These are phyloP conservation scores for Aspergillus costaricaensis DNA, from an alignment of 2,329 filamentous ascomycete genomes.

Conservation along the genomic window DNA sequence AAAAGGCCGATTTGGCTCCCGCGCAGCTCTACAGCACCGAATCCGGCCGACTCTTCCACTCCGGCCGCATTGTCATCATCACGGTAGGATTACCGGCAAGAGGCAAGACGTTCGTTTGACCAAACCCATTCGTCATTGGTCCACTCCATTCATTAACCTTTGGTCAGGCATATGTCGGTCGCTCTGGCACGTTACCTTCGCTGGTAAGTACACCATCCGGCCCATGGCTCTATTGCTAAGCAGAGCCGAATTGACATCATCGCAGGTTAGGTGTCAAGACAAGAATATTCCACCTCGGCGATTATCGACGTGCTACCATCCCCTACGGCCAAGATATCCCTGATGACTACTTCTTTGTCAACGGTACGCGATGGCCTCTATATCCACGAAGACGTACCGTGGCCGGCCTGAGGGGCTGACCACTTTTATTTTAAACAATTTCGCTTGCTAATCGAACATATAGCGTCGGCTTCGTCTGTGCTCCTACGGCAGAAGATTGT, in stretches of 20 bases:
- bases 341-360: slow-evolving; percentile 96
- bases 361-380: slow-evolving; percentile 53
- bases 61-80: slow-evolving; percentile 93
- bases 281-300: slow-evolving; percentile 93
- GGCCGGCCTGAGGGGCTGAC: not conserved
- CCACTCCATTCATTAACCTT: slow-evolving; percentile 8
- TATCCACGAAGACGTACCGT: not conserved
- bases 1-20: slow-evolving; percentile 81
- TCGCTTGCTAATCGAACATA: slow-evolving; percentile 28
- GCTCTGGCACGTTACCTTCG: slow-evolving; percentile 91
- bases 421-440: not conserved
- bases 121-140: slow-evolving; percentile 1
- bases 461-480: slow-evolving; percentile 82
- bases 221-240: not conserved
- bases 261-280: slow-evolving; percentile 91
- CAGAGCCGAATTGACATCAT: slow-evolving; percentile 14
- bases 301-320: slow-evolving; percentile 90
- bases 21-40: slow-evolving; percentile 98
- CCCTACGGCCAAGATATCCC: slow-evolving; percentile 82
- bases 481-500: slow-evolving; percentile 94
- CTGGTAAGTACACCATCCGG: slow-evolving; percentile 59
- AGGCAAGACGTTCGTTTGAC: slow-evolving; percentile 76
- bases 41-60: slow-evolving; percentile 94
- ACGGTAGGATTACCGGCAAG: slow-evolving; percentile 93
- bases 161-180: slow-evolving; percentile 80